Evolutionary conservation across 1,284 basidiomycete species (phyloP), one percentile per base, ranked within the genome.

Genomic region (Leccinum brunneo-olivaceum): DNA sequence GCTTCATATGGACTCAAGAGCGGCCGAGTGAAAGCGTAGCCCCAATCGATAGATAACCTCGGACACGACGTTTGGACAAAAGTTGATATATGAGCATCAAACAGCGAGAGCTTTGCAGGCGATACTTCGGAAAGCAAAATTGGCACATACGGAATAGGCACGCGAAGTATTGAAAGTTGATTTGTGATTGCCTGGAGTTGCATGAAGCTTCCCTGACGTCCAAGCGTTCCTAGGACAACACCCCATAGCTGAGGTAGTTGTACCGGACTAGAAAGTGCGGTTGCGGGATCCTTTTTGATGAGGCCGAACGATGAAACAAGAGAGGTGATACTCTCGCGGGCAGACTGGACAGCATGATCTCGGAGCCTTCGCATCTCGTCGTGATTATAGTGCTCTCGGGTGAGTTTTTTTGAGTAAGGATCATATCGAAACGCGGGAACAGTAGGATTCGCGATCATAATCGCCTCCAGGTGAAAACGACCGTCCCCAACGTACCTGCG

Each of bases 361-460:
- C 91, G 74, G 34, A 83, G 68, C 10, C 64, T 60, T 35, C 81
- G 77, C 96, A 98, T 98, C 68, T 91, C 84, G 14, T 71, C 67
- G 58, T 98, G 93, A 58, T 94, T 79, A 58, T 98, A 99, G 5
- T 81, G 74, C 62, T 99, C 96, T 50, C 91, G 70, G 5, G 95
- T 98, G 45, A 99, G 76, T 58, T 94, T 94, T 65, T 98, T 98
- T 24, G 91, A 92, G 65, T 98, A 99, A 5, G 96, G 96, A 59
- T 98, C 96, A 66, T 98, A 99, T 23, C 96, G 81, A 72, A 97
- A 98, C 0, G 96, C 94, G 10, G 95, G 92, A 18, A 98, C 78
- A n/a, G 76, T 68, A 0, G 96, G 96, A 63, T 99, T 99, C 23
- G 92, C 92, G 49, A 99, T 98, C 96, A 98, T 99, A 62, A 98